Conservation (phyloP, 768 basidiomycete species). For the Leccinum obscurum region DNA sequence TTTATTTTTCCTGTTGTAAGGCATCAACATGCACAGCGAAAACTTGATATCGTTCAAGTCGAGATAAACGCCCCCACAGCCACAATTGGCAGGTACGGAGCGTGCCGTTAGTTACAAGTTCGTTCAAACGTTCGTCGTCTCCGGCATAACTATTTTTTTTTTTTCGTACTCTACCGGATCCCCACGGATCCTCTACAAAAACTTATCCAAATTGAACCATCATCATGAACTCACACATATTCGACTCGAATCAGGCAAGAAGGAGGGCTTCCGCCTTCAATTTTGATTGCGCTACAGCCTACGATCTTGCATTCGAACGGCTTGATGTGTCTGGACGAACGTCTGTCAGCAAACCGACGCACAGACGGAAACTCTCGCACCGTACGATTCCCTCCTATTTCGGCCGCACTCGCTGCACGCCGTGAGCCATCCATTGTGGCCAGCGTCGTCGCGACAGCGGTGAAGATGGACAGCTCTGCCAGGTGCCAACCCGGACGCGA, state of each 20-base stretch:
- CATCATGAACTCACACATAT: no score
- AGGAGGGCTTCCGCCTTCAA: background rate
- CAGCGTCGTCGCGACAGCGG: constrained; percentile 1
- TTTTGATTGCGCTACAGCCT: background rate
- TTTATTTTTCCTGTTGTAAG: constrained; percentile 19
- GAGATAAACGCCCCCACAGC: background rate
- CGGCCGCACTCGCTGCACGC: constrained; percentile 3
- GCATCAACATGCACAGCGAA: constrained; percentile 18
- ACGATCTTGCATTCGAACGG: background rate
- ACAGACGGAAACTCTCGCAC: background rate
- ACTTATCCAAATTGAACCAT: no score
- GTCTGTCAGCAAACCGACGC: background rate
- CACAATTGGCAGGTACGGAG: background rate
- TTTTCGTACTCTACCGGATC: no score
- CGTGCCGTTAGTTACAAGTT: background rate
- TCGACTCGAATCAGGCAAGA: background rate
- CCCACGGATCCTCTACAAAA: no score
- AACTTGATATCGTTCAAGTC: background rate
- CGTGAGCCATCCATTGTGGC: constrained; percentile 6
- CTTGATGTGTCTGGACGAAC: background rate
- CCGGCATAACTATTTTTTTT: no score
- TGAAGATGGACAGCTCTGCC: constrained; percentile 11
- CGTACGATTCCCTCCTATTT: background rate
- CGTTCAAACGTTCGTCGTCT: background rate
- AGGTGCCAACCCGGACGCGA: constrained; percentile 8